Percentiles rank a stretch among this genome's conserved stretches.
Conservation (phyloP, 768 basidiomycete species). For the Mycena venus region DNA sequence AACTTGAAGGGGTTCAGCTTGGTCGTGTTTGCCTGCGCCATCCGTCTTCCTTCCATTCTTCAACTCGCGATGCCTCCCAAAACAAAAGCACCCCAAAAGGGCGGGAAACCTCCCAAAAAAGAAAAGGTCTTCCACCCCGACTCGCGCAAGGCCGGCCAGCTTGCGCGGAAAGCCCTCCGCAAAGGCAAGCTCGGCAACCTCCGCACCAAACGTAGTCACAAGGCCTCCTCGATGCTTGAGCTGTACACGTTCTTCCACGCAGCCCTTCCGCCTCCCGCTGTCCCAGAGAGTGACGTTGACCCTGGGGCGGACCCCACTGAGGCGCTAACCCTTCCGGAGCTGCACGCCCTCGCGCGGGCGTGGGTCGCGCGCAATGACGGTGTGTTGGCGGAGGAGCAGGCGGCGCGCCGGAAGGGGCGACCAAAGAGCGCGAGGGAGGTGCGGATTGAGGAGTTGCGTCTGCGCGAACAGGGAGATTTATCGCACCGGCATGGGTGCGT, state of each 20-base stretch:
- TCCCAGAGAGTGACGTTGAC: constrained; percentile 57
- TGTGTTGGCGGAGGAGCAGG: constrained; percentile 72
- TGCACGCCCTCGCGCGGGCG: constrained; percentile 75
- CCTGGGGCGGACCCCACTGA: constrained; percentile 57
- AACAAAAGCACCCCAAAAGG: constrained; percentile 49
- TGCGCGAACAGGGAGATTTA: constrained; percentile 80
- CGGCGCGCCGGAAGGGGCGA: constrained; percentile 76
- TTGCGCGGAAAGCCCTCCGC: constrained; percentile 74
- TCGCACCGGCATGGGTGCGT: constrained; percentile 84
- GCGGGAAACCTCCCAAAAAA: constrained; percentile 58
- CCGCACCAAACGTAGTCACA: constrained; percentile 68
- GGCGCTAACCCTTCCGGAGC: constrained; percentile 69
- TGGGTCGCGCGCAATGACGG: constrained; percentile 83
- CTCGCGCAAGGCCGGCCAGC: constrained; percentile 86
- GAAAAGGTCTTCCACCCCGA: constrained; percentile 88
- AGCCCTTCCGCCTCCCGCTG: constrained; percentile 61
- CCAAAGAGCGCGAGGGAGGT: constrained; percentile 79
- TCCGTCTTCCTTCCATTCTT: not conserved
- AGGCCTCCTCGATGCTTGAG: constrained; percentile 65
- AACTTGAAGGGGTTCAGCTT: not conserved
- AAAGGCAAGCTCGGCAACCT: constrained; percentile 75
- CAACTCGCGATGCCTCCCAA: constrained; percentile 52
- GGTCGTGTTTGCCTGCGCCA: not conserved
- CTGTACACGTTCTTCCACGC: constrained; percentile 84
- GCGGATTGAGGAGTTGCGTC: constrained; percentile 78